These are phyloP conservation scores for Farysia itapuensis DNA, from an alignment of 1,284 basidiomycete species.

Conservation along the genomic window DNA sequence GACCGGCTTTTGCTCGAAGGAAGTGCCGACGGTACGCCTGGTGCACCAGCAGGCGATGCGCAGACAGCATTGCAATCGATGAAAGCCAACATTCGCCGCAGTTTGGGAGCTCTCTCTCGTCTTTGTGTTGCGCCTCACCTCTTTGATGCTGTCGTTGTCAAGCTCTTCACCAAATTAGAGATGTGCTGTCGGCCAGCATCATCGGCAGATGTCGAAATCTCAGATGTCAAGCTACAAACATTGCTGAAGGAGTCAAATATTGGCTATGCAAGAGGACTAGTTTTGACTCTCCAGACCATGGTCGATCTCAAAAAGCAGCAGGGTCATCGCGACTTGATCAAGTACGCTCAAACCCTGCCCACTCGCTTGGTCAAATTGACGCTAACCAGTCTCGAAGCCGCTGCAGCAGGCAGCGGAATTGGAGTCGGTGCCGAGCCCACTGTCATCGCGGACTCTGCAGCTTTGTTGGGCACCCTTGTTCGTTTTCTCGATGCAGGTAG, in stretches of 20 bases:
- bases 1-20: constrained; percentile 24
- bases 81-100: constrained; percentile 62
- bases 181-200: constrained; percentile 67
- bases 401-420: background rate
- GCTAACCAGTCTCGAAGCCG: constrained; percentile 8
- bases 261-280: constrained; percentile 52
- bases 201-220: constrained; percentile 64
- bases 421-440: constrained; percentile 26
- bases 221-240: constrained; percentile 69
- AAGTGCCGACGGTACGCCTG: constrained; percentile 27
- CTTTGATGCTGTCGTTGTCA: constrained; percentile 80
- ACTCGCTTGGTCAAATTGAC: constrained; percentile 32
- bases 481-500: constrained; percentile 19
- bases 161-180: constrained; percentile 78
- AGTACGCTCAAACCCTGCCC: constrained; percentile 41
- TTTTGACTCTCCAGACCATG: constrained; percentile 48
- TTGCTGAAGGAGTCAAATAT: constrained; percentile 51
- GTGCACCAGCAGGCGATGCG: too few relatives aligned
- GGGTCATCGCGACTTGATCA: constrained; percentile 32
- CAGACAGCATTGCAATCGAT: constrained; percentile 10
- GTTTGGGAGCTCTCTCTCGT: constrained; percentile 72
- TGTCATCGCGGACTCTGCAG: constrained; percentile 41
- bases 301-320: constrained; percentile 43
- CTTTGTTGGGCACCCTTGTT: constrained; percentile 37
- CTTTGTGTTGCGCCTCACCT: constrained; percentile 76